Base-by-base conservation (phyloP, 768 basidiomycete species). In the Lactarius vividus region DNA sequence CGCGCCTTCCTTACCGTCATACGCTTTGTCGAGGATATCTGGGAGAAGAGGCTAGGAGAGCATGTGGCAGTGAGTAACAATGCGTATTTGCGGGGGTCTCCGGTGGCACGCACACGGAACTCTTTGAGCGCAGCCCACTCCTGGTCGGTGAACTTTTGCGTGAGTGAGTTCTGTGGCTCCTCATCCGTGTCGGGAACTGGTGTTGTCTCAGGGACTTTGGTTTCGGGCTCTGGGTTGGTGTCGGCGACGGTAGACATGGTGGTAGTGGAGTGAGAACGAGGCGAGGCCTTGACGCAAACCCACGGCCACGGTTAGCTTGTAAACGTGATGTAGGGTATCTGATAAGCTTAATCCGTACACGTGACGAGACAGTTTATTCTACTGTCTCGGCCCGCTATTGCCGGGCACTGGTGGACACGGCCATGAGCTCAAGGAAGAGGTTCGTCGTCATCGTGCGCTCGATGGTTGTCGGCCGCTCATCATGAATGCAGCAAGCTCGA, bases 101-200 rank as follows among this genome's bases (percentile, higher is more conserved):
- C 3, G 16, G n/a, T 26, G 35, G 55, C 49, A 74, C 83, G 46
- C 72, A 90, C 91, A 66, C 89, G 80, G 66, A 94, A 86, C 69
- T 83, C 82, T 68, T 83, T 83, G 70, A 94, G 75, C 10, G 87
- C 88, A 16, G 73, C 77, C 89, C 91, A 89, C 74, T 94, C 92
- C n/a, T 78, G 79, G 9, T 83, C 76, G 0, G 86, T 89, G 74
- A 93, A 94, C 72, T 81, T 80, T 73, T 81, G 76, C 0, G 91
- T 93, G 35, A 94, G 79, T 2, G 80, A 71, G 71, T 85, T 92
- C 75, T 91, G 87, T 0, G 85, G 86, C 73, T 92, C 91, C 73
- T 92, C 18, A 64, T 42, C 23, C 62, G 68, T 39, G 52, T 28
- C 44, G 59, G 35, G 44, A 18, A 68, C 56, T 23, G 72, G 62